These are phyloP conservation scores for Pseudocercospora fuligena DNA, from an alignment of 2,329 filamentous ascomycete genomes.

Conservation along the genomic window DNA sequence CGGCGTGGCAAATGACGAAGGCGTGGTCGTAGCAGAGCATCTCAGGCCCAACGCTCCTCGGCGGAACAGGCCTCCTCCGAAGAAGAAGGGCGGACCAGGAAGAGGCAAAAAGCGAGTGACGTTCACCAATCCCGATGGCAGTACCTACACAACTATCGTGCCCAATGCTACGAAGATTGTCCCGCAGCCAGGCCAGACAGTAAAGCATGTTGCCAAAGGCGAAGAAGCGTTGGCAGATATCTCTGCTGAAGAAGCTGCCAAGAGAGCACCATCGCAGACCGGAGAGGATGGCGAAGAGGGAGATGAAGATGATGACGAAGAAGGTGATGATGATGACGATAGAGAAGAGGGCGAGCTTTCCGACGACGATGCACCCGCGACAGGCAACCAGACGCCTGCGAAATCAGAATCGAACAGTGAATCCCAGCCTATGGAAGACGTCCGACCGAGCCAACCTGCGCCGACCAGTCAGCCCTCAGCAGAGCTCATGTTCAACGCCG, in stretches of 20 bases:
- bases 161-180: constrained; percentile 44
- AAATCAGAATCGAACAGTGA: constrained; percentile 21
- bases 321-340: constrained; percentile 54
- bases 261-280: constrained; percentile 51
- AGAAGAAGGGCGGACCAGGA: constrained; percentile 74
- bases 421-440: constrained; percentile 26
- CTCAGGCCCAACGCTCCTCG: constrained; percentile 45
- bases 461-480: background rate
- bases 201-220: constrained; percentile 43
- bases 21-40: constrained; percentile 58
- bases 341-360: constrained; percentile 42
- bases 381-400: constrained; percentile 28
- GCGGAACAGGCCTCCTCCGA: constrained; percentile 78
- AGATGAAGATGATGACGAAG: constrained; percentile 57
- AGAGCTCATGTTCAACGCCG: background rate
- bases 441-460: constrained; percentile 18
- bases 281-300: constrained; percentile 52
- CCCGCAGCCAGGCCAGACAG: constrained; percentile 40
- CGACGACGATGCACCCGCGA: constrained; percentile 37
- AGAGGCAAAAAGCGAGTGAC: constrained; percentile 77
- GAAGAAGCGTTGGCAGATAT: constrained; percentile 43
- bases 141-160: constrained; percentile 46
- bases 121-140: constrained; percentile 54
- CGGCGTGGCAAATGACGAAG: constrained; percentile 65
- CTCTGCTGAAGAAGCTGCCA: constrained; percentile 45